phyloP scores from a whole-genome alignment of 148 eudicot genomes.

The Fallopia convolvulus region DNA sequence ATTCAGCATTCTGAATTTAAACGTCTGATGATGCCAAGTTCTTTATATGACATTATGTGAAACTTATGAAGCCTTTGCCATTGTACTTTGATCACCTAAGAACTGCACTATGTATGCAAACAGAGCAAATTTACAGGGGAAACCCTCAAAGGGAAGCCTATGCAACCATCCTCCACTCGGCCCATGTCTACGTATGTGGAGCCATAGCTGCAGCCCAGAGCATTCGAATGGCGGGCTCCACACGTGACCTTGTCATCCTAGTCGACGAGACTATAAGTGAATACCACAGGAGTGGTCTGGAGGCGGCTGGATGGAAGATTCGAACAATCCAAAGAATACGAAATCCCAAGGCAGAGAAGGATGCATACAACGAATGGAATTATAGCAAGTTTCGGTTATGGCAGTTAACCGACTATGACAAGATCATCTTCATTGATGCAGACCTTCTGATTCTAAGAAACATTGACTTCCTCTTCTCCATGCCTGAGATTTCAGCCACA shows the following conservation, averaged over 20 bases:
- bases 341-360: conserved; percentile 84
- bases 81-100: not conserved
- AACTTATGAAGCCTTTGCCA: not conserved
- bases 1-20: not conserved
- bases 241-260: conserved; percentile 68
- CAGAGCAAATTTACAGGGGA: conserved; percentile 36
- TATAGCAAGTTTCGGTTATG: conserved; percentile 93
- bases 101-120: not conserved
- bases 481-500: conserved; percentile 84
- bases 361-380: conserved; percentile 90
- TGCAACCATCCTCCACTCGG: conserved; percentile 87
- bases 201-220: conserved; percentile 90
- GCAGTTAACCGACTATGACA: conserved; percentile 87
- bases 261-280: conserved; percentile 74
- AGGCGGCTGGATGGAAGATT: conserved; percentile 81
- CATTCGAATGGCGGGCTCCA: conserved; percentile 78
- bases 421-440: conserved; percentile 82
- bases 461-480: conserved; percentile 66
- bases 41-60: too few species aligned
- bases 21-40: not conserved
- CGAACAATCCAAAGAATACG: conserved; percentile 65
- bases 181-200: conserved; percentile 75
- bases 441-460: conserved; percentile 64
- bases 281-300: conserved; percentile 68
- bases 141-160: conserved; percentile 63